Evolutionary conservation across 2,329 filamentous ascomycete species (phyloP).

Genomic region (Sporothrix sp.): DNA sequence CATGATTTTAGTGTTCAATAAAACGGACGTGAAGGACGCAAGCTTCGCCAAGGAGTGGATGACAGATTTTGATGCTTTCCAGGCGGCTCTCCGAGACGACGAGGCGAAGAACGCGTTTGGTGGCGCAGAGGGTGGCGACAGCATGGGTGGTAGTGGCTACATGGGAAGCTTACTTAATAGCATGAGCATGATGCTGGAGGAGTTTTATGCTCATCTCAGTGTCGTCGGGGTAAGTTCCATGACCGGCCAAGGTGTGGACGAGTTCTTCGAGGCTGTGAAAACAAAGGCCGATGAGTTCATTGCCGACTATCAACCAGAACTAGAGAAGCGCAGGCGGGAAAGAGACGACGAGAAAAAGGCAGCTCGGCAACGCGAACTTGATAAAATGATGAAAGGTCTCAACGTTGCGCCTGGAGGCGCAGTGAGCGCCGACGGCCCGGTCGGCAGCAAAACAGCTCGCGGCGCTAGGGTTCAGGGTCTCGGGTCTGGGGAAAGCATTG

Average conservation of each 20-base stretch:
- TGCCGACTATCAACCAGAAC: slow-evolving; percentile 81
- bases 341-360: slow-evolving; percentile 65
- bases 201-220: slow-evolving; percentile 90
- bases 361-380: slow-evolving; percentile 69
- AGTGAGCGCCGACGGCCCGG: slow-evolving; percentile 22
- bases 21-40: slow-evolving; percentile 89
- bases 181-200: slow-evolving; percentile 95
- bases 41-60: slow-evolving; percentile 97
- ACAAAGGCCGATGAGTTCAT: slow-evolving; percentile 84
- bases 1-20: slow-evolving; percentile 99
- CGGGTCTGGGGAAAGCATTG: slow-evolving; percentile 24
- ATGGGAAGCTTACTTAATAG: slow-evolving; percentile 94
- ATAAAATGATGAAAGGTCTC: slow-evolving; percentile 94
- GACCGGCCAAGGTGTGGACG: slow-evolving; percentile 81
- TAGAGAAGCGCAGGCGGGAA: slow-evolving; percentile 67
- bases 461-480: slow-evolving; percentile 22
- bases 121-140: slow-evolving; percentile 52
- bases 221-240: slow-evolving; percentile 91
- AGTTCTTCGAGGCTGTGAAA: slow-evolving; percentile 84
- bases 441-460: slow-evolving; percentile 19
- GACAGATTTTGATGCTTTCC: slow-evolving; percentile 96
- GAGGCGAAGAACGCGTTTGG: slow-evolving; percentile 70
- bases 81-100: slow-evolving; percentile 70
- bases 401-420: slow-evolving; percentile 23
- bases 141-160: slow-evolving; percentile 73